Evolutionary conservation across 2,329 filamentous ascomycete genomes (phyloP).

Genomic region (Scedosporium dehoogii): DNA sequence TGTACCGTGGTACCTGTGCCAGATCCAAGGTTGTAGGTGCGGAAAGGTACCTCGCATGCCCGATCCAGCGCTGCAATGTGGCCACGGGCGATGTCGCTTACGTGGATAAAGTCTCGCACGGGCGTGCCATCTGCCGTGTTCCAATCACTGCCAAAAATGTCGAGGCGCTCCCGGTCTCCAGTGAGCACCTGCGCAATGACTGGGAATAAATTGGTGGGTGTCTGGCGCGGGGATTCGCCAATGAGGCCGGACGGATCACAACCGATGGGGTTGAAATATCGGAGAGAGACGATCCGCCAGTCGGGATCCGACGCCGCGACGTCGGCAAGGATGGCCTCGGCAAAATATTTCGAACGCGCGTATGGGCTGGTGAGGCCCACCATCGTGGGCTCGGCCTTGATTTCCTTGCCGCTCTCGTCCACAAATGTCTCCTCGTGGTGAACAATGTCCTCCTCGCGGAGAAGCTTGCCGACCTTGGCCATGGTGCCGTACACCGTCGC

Average conservation of each 20-base stretch:
- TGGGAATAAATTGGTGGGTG: conserved; percentile 54
- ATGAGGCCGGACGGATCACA: conserved; percentile 54
- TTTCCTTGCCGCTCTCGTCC: conserved; percentile 27
- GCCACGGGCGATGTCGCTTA: conserved; percentile 52
- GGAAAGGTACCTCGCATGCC: conserved; percentile 20
- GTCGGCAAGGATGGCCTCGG: conserved; percentile 56
- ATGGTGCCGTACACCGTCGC: conserved; percentile 56
- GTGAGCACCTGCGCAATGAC: conserved; percentile 53
- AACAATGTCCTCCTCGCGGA: conserved; percentile 46
- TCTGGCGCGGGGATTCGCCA: conserved; percentile 52
- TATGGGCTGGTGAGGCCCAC: conserved; percentile 55
- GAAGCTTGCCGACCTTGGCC: conserved; percentile 36
- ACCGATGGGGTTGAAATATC: conserved; percentile 61
- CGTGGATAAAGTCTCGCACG: conserved; percentile 59
- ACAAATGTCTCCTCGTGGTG: conserved; percentile 36
- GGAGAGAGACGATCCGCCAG: conserved; percentile 52
- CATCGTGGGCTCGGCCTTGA: conserved; percentile 23
- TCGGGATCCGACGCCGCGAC: conserved; percentile 48
- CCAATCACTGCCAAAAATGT: conserved; percentile 56
- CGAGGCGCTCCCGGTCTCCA: conserved; percentile 40
- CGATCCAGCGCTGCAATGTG: conserved; percentile 49
- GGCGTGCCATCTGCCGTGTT: conserved; percentile 56
- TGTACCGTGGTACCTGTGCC: conserved; percentile 34
- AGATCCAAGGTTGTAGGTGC: conserved; percentile 35
- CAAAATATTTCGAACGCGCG: conserved; percentile 58